A percentile compares a stretch with the other conserved stretches of the same genome.
phyloP scores from a whole-genome alignment of 1,284 basidiomycete genomes.

The Cryptococcus sp. region DNA sequence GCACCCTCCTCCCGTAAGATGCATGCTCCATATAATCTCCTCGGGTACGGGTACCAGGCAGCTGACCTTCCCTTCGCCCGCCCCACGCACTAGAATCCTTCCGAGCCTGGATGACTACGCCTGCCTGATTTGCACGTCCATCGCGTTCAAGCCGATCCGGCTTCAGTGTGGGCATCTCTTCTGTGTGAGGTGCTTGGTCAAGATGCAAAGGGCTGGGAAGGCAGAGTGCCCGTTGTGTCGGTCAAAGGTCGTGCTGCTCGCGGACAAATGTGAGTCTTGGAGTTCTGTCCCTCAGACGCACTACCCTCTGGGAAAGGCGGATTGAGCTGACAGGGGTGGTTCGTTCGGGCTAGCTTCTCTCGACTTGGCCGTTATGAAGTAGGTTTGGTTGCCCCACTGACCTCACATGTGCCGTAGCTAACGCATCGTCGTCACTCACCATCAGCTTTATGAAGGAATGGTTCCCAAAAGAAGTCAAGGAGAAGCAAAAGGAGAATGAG shows the following conservation, averaged over 20 bases:
- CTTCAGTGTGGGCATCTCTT: conserved; percentile 85
- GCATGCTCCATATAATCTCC: conserved; percentile 29
- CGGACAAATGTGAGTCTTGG: conserved; percentile 63
- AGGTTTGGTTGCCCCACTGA: conserved; percentile 17
- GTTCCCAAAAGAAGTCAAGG: conserved; percentile 81
- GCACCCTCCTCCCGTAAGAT: conserved; percentile 67
- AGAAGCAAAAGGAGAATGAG: conserved; percentile 74
- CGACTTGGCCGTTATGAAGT: conserved; percentile 44
- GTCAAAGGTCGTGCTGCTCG: conserved; percentile 67
- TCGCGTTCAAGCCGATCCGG: conserved; percentile 85
- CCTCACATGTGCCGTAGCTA: not conserved
- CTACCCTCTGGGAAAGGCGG: too few relatives aligned
- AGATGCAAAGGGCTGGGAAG: conserved; percentile 83
- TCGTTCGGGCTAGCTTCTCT: conserved; percentile 33
- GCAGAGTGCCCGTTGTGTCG: conserved; percentile 84
- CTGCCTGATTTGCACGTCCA: conserved; percentile 68
- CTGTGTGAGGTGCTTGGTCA: conserved; percentile 85
- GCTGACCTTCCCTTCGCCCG: not conserved
- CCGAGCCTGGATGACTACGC: conserved; percentile 64
- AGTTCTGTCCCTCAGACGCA: conserved; percentile 1
- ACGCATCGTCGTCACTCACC: not conserved
- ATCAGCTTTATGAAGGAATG: conserved; percentile 78
- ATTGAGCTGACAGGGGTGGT: not conserved
- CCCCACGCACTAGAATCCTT: conserved; percentile 42
- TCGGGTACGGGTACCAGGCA: too few relatives aligned